Evolutionary conservation across 1,139 yeast species (phyloP), one percentile per base, ranked within the genome.

Genomic region (Saccharomyces hybrid): DNA sequence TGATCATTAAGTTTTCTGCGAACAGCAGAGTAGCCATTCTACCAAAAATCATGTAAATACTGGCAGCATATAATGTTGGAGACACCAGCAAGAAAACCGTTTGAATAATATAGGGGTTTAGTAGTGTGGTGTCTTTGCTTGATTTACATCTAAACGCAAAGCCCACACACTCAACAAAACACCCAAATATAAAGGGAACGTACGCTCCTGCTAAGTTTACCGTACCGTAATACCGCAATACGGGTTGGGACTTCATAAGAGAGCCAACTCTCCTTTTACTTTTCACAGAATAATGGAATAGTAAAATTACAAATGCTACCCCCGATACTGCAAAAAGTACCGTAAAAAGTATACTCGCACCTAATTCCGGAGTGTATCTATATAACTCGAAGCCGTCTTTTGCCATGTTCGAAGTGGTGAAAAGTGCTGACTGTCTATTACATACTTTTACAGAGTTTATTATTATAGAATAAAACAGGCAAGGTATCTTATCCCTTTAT

Each of bases 1-100:
- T 64, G 4, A 73, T 56, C 44, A 73, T 69, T 46, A 64, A 56
- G 4, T 59, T 52, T 47, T 67, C 68, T 20, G 73, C 72, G 32
- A 63, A 61, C 51, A 74, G 54, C 16, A 61, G 52, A 27, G 56
- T 57, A 16, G 75, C 60, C 52, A 77, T 55, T 50, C 75, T 66
- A 20, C 76, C 77, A 53, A 77, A 71, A 2, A 69, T 51, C 80
- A 77, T 76, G 61, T 77, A 77, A 48, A 76, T 69, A 1, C 78
- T 65, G 1, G 79, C 80, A 0, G 80, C 76, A 55, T 71, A 70
- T 48, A 77, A 63, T 1, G 77, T 69, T 2, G 81, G 80, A 0
- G 80, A 76, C 28, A 77, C 64, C 49, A 76, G 64, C 31, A 76
- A 59, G 28, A 74, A 61, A 8, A 73, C 61, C 0, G 73, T 56